A percentile compares a stretch with the other conserved stretches of the same genome.
Evolutionary conservation across 257 asterid species (phyloP).

Genomic region (Gentiana straminea): DNA sequence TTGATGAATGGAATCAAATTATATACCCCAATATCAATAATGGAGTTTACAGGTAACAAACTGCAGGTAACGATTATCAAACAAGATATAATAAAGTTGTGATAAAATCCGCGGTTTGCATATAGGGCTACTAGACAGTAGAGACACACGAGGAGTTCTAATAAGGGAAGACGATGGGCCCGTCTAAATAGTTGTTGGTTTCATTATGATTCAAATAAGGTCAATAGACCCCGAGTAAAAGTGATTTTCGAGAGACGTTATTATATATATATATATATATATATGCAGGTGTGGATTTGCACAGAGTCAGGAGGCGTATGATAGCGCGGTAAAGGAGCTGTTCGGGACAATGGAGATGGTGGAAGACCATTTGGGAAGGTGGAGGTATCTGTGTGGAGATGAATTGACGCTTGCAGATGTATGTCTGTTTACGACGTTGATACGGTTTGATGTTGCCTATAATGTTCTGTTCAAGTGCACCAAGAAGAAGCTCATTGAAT

Average conservation of each 20-base stretch:
- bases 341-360: conserved; percentile 51
- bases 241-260: no score
- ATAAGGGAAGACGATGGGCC: no score
- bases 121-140: no score
- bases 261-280: neutral
- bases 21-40: conserved; percentile 77
- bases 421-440: conserved; percentile 81
- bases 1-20: conserved; percentile 59
- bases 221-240: no score
- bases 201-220: no score
- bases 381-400: conserved; percentile 73
- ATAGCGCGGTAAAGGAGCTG: conserved; percentile 48
- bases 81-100: no score
- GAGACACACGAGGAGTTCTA: no score
- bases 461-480: conserved; percentile 92
- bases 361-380: conserved; percentile 54
- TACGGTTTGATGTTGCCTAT: conserved; percentile 79
- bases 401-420: conserved; percentile 74
- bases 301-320: conserved; percentile 86
- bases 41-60: conserved; percentile 71
- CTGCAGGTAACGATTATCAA: no score
- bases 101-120: no score
- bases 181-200: no score
- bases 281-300: conserved; percentile 86
- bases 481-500: conserved; percentile 77